Evolutionary conservation across 2,329 filamentous ascomycete genomes (phyloP), one percentile per base, ranked within the genome.

Genomic region (Leptographium flavum): DNA sequence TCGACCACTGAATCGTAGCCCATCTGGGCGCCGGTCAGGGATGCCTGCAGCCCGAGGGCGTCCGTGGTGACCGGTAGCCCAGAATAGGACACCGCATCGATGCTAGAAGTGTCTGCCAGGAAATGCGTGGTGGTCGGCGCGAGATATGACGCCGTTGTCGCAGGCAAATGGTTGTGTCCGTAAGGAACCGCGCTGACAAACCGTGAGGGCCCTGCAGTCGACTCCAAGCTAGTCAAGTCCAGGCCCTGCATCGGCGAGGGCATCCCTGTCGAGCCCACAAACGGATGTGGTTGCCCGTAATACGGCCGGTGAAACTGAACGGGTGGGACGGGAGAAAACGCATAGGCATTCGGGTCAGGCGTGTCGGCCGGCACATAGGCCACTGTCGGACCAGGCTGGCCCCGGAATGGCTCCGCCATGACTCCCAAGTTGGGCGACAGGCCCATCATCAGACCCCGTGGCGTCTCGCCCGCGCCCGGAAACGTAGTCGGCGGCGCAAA

Each of bases 21-120:
- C 36, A 64, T 52, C 35, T 55, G 54, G 10, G 44, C 47, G 25
- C 23, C 42, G 5, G 47, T 45, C 9, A 58, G 38, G 39, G 43
- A 27, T 0, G 62, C 56, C 40, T 64, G 63, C 35, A 68, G 54
- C 3, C 65, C 65, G 10, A 69, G 50, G 1, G 60, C 53, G 39
- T 66, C 59, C 4, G 21, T 8, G 4, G 14, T 22, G 37, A 55
- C 28, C 2, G 50, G 27, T 28, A 63, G 53, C 2, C 57, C 52
- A 3, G 62, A 58, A 32, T 66, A 68, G 1, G 48, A 19, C 7
- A 42, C 27, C 22, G 60, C 54, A 38, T 67, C 64, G 3, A 61
- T 48, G 5, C 58, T 56, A 0, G 55, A 49, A 3, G 55, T 45
- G n/a, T 60, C 52, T 11, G 57, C 52, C 39, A 62, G 57, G 43